These are phyloP conservation scores for Phytomonas sp. DNA, from an alignment of 208 protist genomes.

Conservation along the genomic window DNA sequence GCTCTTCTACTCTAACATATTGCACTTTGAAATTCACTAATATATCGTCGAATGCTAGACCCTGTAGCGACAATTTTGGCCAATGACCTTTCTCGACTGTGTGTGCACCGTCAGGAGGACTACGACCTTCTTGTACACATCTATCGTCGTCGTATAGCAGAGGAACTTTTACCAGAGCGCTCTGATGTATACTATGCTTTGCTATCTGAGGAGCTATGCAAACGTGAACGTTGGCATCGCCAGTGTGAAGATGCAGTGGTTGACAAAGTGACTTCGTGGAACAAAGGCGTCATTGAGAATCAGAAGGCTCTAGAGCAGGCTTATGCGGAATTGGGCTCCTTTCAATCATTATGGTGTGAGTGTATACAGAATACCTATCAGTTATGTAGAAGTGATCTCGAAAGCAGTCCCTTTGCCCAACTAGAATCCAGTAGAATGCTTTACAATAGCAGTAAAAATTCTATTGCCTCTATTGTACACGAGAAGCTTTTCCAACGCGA, in stretches of 20 bases:
- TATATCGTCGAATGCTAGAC: background rate
- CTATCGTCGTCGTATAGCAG: background rate
- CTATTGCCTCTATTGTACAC: background rate
- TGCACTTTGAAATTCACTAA: background rate
- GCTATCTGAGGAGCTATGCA: background rate
- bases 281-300: background rate
- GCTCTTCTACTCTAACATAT: background rate
- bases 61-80: background rate
- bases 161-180: background rate
- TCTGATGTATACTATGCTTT: background rate
- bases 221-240: constrained; percentile 5
- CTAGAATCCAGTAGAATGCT: constrained; percentile 9
- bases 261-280: background rate
- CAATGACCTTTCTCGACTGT: background rate
- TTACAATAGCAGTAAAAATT: constrained; percentile 4
- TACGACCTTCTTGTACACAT: background rate
- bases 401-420: constrained; percentile 24
- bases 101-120: background rate
- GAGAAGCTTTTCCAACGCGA: background rate
- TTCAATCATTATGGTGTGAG: constrained; percentile 16
- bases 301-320: background rate
- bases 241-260: background rate
- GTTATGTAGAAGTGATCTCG: constrained; percentile 15
- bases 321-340: background rate
- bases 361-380: constrained; percentile 17